Conservation (phyloP, 768 basidiomycete genomes). For the Phlegmacium glaucopus region DNA sequence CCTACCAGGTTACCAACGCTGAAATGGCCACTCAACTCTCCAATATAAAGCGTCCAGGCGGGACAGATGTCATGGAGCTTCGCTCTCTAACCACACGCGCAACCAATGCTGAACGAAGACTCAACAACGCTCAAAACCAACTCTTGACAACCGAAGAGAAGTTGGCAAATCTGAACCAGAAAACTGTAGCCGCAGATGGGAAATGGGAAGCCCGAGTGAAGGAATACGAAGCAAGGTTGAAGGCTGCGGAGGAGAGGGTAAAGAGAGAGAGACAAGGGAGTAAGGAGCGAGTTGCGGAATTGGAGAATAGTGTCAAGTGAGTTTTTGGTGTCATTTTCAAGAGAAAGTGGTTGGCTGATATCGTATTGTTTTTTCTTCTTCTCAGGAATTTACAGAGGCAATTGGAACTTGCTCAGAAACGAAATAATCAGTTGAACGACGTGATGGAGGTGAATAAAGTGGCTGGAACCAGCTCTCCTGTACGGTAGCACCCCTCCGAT, state of each 20-base stretch:
- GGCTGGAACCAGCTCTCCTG: constrained; percentile 14
- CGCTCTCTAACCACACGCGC: constrained; percentile 70
- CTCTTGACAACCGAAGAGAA: constrained; percentile 82
- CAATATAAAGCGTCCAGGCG: constrained; percentile 54
- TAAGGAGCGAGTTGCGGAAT: constrained; percentile 77
- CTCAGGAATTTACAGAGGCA: constrained; percentile 72
- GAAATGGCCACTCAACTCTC: constrained; percentile 74
- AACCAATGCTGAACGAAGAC: constrained; percentile 81
- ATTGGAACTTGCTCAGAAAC: constrained; percentile 73
- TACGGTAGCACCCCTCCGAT: constrained; percentile 6
- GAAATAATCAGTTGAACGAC: constrained; percentile 58
- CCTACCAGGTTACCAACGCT: constrained; percentile 64
- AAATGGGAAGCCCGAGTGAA: constrained; percentile 97
- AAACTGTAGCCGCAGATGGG: constrained; percentile 65
- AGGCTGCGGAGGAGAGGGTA: constrained; percentile 84
- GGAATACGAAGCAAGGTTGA: constrained; percentile 82
- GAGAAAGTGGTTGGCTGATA: constrained; percentile 4
- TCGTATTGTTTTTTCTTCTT: background rate
- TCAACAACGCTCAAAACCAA: constrained; percentile 84
- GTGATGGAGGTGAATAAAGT: constrained; percentile 42
- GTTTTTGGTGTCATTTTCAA: constrained; percentile 16
- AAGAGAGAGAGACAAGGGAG: constrained; percentile 93
- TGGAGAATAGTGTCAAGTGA: constrained; percentile 71
- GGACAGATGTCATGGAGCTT: constrained; percentile 65
- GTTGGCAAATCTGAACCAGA: constrained; percentile 69